A percentile compares a stretch with the other conserved stretches of the same genome.
phyloP scores from a whole-genome alignment of 345 rosid species.

The Anacardium occidentale region DNA sequence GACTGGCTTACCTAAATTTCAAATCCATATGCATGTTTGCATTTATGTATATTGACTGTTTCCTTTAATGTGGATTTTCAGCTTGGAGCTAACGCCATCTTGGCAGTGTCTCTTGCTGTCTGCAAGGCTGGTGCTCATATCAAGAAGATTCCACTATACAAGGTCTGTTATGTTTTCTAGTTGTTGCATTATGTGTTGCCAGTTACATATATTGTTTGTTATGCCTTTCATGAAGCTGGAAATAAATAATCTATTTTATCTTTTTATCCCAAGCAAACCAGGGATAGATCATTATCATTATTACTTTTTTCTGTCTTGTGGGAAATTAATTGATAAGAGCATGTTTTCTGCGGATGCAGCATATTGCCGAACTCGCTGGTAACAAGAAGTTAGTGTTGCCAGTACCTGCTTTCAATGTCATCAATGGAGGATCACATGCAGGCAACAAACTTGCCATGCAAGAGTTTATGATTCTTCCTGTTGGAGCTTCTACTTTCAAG shows the following conservation, averaged over 20 bases:
- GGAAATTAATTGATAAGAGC: neutral
- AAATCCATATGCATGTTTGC: neutral
- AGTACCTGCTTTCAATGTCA: constrained; percentile 97
- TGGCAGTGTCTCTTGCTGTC: constrained; percentile 90
- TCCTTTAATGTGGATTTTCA: constrained; percentile 18
- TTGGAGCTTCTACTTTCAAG: constrained; percentile 83
- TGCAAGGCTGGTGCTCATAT: constrained; percentile 88
- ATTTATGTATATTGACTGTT: constrained; percentile 1
- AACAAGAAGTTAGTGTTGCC: constrained; percentile 85
- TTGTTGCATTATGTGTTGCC: neutral
- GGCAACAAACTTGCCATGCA: constrained; percentile 99
- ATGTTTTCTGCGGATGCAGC: constrained; percentile 43
- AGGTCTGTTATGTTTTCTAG: constrained; percentile 36
- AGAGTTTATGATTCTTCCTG: constrained; percentile 99
- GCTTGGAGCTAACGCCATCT: constrained; percentile 97
- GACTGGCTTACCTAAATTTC: neutral
- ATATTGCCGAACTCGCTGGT: constrained; percentile 93
- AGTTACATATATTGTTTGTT: neutral
- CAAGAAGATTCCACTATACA: constrained; percentile 71
- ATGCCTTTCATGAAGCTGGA: too few species aligned
- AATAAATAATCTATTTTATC: too few species aligned
- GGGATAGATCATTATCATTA: too few species aligned
- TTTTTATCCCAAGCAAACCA: too few species aligned
- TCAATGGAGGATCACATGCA: constrained; percentile 98
- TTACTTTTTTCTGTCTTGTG: neutral